Evolutionary conservation across 768 basidiomycete species (phyloP), one percentile per base, ranked within the genome.

Genomic region (Kwoniella shandongensis): DNA sequence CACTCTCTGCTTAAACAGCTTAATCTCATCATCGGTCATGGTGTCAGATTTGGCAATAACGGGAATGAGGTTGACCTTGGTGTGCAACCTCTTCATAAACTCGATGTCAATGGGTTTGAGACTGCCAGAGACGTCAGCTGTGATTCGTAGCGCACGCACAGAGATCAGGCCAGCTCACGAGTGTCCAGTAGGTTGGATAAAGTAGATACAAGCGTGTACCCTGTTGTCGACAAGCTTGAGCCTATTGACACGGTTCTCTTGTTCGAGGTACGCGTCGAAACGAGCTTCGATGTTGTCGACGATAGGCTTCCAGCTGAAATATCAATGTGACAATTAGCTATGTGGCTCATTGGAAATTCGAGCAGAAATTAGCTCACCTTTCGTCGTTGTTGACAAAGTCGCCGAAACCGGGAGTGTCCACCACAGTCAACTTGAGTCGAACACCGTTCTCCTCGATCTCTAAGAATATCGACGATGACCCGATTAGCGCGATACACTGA

Each of bases 311-410:
- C 96, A 99, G 77, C 94, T 96, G 65, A 22, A 51, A 12, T 17
- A 51, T 17, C 17, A 20, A 18, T 23, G 6, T 17, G n/a, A 23
- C 20, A 27, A 22, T 60, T 22, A 30, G 32, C 32, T 40, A 45
- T 42, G 35, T 36, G 44, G 5, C 10, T 27, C 32, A 32, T 13
- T 6, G 13, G 32, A 6, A 6, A 32, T 6, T 13, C 6, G 13
- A 32, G 13, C 7, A 32, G 32, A 13, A 32, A 6, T 6, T 17
- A 63, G 63, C 79, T 64, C 62, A 91, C 91, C 92, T 92, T 73
- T 96, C 91, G 68, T 96, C 91, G 77, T 99, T 99, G 82, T 99
- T 97, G 74, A 98, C 93, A 77, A 96, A 98, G 78, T 99, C 96
- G 60, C 96, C 96, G 73, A 97, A 99, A 30, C 96, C 96, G 54